A percentile compares a stretch with the other conserved stretches of the same genome.
phyloP scores from a whole-genome alignment of 345 rosid genomes.

The Eucalyptus sp. region DNA sequence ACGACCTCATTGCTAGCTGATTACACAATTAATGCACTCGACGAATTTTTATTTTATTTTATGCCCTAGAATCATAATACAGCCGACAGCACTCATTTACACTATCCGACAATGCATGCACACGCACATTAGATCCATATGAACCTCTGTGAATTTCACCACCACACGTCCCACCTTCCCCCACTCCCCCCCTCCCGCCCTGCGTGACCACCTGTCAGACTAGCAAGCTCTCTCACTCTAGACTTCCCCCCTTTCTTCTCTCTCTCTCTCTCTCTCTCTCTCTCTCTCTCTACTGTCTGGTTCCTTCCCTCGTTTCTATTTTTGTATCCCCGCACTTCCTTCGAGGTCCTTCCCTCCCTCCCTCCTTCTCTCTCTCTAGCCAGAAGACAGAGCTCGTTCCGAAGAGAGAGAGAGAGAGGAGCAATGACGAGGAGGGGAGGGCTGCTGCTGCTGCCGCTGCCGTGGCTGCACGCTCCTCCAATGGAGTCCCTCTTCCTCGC shows the following conservation, averaged over 20 bases:
- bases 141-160: not conserved
- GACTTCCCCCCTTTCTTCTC: not conserved
- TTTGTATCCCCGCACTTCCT: not conserved
- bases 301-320: not conserved
- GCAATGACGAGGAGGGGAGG: not conserved
- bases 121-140: not conserved
- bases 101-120: fast-evolving
- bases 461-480: not conserved
- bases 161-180: not conserved
- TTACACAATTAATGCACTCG: fast-evolving
- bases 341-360: not conserved
- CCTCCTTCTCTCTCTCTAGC: not conserved
- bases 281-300: not conserved
- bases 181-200: not conserved
- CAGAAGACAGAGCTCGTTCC: not conserved
- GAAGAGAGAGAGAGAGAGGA: not conserved
- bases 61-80: too few species aligned
- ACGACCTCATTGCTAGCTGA: fast-evolving
- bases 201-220: not conserved
- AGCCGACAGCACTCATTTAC: too few species aligned
- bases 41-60: too few species aligned
- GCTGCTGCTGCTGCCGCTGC: not conserved
- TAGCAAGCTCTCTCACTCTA: not conserved
- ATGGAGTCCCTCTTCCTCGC: not conserved
- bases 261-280: not conserved